Base-by-base conservation (phyloP, 768 basidiomycete genomes). In the Pulveroboletus frians region DNA sequence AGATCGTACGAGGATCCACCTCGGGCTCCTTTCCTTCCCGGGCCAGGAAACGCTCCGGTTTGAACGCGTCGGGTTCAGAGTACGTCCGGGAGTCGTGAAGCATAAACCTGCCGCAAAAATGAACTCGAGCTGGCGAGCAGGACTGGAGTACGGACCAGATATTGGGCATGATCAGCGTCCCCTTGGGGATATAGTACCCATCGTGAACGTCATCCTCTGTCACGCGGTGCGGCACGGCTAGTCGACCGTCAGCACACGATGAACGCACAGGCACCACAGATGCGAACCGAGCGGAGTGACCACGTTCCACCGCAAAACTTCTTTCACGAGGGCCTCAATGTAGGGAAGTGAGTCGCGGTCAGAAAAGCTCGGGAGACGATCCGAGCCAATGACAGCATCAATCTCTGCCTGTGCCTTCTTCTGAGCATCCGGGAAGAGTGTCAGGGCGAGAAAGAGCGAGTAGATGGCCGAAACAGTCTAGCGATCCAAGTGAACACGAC, bases 381-480 rank as follows among this genome's bases (percentile, higher is more conserved):
- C 79, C 52, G 64, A 68, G 49, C 83, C 83, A 53, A 84, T 59
- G 9, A 84, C 72, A 34, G 71, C 61, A 60, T 84, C 83, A 52
- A 85, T 76, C 65, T 84, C 83, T 47, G 69, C 70, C 54, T 83
- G 83, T 11, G 83, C 83, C 62, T 76, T 83, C 61, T 71, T 75
- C 54, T 73, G 73, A 26, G 68, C 78, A 37, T 77, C 76, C 7
- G 82, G 83, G 59, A 77, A 69, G 23, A 81, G 71, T 3, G 78
- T 64, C 72, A 84, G 73, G 32, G 81, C 82, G 39, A 84, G 70
- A 67, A 82, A 84, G 53, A 84, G 77, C 0, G 80, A 73, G 58
- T 80, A 76, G 51, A 81, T 72, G 1, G 77, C 72, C 37, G 81
- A 81, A 52, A 83, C 82, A 17, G 79, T 84, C 83, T 84, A 64